phyloP scores from a whole-genome alignment of 106 monocot species.

The Hemerocallis citrina region DNA sequence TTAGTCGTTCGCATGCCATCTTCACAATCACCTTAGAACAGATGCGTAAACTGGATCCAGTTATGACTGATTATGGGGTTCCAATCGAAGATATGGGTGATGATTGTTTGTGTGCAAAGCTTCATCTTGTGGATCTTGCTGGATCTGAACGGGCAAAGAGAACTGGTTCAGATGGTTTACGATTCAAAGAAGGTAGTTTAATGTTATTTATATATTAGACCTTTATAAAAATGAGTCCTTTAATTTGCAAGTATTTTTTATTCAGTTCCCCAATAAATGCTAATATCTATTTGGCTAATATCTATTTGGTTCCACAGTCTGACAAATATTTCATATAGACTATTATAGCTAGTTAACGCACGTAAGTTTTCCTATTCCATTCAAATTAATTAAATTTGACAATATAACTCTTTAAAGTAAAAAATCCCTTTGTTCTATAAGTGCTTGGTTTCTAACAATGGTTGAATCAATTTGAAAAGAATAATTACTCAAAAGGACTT shows the following conservation, averaged over 20 bases:
- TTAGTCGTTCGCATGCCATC: constrained; percentile 99
- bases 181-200: constrained; percentile 91
- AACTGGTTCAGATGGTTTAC: constrained; percentile 91
- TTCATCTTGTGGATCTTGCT: constrained; percentile 98
- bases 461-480: too few species aligned
- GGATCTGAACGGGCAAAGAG: constrained; percentile 97
- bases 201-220: neutral
- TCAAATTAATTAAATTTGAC: neutral
- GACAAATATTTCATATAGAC: neutral
- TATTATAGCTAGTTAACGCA: too few species aligned
- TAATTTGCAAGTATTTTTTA: too few species aligned
- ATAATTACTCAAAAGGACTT: too few species aligned
- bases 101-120: constrained; percentile 91
- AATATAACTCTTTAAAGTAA: too few species aligned
- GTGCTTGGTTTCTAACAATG: too few species aligned
- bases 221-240: too few species aligned
- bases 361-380: neutral
- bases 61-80: constrained; percentile 41
- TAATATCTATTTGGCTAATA: too few species aligned
- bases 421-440: too few species aligned
- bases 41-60: constrained; percentile 68
- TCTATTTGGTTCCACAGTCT: too few species aligned
- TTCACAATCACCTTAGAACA: constrained; percentile 99
- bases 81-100: constrained; percentile 65
- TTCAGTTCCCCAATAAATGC: too few species aligned